These are phyloP conservation scores for Dimocarpus longan DNA, from an alignment of 345 rosid genomes.

Conservation along the genomic window DNA sequence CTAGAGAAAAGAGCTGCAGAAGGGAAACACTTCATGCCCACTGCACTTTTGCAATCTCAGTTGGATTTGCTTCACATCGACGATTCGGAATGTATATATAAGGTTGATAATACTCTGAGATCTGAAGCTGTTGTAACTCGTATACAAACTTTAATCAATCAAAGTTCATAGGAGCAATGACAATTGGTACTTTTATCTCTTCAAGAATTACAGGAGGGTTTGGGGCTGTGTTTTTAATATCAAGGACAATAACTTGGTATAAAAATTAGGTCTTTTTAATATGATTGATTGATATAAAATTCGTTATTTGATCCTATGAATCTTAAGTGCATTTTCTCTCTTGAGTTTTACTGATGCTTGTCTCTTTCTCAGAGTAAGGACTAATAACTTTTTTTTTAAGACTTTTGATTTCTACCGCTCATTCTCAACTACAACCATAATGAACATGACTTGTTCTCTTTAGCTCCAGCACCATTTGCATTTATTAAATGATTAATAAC, in stretches of 20 bases:
- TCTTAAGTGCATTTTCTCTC: background rate
- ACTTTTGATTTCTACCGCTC: too few species aligned
- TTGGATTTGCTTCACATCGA: constrained; percentile 71
- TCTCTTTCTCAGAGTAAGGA: too few species aligned
- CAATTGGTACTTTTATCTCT: background rate
- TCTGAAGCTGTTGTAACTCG: constrained; percentile 45
- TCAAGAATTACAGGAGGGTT: background rate
- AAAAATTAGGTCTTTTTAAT: too few species aligned
- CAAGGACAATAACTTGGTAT: background rate
- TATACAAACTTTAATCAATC: constrained; percentile 9
- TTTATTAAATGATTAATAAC: too few species aligned
- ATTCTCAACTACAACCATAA: too few species aligned
- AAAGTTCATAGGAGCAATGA: background rate
- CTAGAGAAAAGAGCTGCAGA: constrained; percentile 59
- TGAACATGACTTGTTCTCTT: too few species aligned
- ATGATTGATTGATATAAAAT: background rate
- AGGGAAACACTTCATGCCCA: constrained; percentile 84
- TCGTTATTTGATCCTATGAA: background rate
- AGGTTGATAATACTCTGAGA: constrained; percentile 55
- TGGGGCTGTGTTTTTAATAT: background rate
- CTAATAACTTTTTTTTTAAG: too few species aligned
- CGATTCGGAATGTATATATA: constrained; percentile 57
- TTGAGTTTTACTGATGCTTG: too few species aligned
- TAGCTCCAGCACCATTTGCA: background rate
- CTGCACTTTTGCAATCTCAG: constrained; percentile 73